These are phyloP conservation scores for Penicillium sp. DNA, from an alignment of 2,329 filamentous ascomycete species.

Conservation along the genomic window DNA sequence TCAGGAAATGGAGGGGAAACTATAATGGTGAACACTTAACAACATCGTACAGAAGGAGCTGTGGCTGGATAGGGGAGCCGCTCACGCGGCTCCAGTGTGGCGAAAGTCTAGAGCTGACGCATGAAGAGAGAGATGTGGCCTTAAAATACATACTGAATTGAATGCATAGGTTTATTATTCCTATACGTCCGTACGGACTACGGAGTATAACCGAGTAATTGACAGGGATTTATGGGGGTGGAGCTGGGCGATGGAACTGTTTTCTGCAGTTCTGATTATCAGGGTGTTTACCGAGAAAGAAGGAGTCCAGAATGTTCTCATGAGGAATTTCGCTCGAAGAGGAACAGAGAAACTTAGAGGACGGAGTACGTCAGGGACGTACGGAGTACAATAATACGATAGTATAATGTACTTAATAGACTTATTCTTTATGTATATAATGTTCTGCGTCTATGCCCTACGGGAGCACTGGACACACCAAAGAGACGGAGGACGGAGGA, in stretches of 20 bases:
- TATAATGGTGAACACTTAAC: neutral
- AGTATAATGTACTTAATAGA: neutral
- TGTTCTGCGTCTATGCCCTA: neutral
- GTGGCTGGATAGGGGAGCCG: constrained; percentile 17
- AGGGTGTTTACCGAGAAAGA: constrained; percentile 11
- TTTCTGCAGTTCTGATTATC: constrained; percentile 14
- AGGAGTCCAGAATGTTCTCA: constrained; percentile 28
- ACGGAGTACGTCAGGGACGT: neutral
- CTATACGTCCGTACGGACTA: neutral
- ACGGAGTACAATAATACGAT: neutral
- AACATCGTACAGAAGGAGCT: constrained; percentile 3
- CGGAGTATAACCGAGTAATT: constrained; percentile 6
- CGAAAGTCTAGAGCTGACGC: constrained; percentile 23
- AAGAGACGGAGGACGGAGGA: neutral
- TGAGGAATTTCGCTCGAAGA: neutral
- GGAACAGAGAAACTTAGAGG: neutral
- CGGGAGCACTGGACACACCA: neutral
- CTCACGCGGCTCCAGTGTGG: constrained; percentile 26
- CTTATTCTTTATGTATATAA: neutral
- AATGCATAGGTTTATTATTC: neutral
- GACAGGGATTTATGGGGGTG: constrained; percentile 28
- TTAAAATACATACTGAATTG: neutral
- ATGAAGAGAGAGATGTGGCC: constrained; percentile 6
- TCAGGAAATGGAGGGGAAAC: neutral
- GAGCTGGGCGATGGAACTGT: constrained; percentile 19